These are phyloP conservation scores for Sporothrix globosa DNA, from an alignment of 2,329 filamentous ascomycete species.

Conservation along the genomic window DNA sequence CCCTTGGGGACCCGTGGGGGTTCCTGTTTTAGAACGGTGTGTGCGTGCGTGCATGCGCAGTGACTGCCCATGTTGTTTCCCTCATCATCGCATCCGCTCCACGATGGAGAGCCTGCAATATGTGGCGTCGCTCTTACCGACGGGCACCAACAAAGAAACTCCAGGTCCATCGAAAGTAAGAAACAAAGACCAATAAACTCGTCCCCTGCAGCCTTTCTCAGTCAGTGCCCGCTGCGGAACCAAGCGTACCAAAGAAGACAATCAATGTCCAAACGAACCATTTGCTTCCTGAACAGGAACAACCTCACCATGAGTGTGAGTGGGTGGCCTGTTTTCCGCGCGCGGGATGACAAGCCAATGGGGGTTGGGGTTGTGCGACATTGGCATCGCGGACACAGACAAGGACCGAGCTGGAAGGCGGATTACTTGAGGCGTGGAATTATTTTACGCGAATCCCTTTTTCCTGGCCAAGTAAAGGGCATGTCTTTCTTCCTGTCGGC, in stretches of 20 bases:
- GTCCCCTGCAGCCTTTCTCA: neutral
- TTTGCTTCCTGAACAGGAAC: conserved; percentile 7
- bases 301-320: neutral
- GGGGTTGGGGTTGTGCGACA: too few species aligned
- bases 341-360: conserved; percentile 19
- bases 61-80: too few species aligned
- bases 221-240: conserved; percentile 20
- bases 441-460: conserved; percentile 24
- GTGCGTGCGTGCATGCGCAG: neutral
- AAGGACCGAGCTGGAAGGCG: neutral
- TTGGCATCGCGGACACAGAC: neutral
- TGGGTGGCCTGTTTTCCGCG: conserved; percentile 17
- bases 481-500: neutral
- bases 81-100: neutral
- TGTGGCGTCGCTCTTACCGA: conserved; percentile 28
- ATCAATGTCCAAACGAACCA: neutral
- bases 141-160: conserved; percentile 8
- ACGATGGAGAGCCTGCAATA: neutral
- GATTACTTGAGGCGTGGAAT: conserved; percentile 6
- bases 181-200: conserved; percentile 8
- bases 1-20: conserved; percentile 17
- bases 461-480: neutral
- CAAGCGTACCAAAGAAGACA: neutral
- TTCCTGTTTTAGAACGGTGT: conserved; percentile 13
- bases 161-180: neutral